Base-by-base conservation (phyloP, 225 moss, liverwort and hornwort species). In the Pseudoscleropodium purum region DNA sequence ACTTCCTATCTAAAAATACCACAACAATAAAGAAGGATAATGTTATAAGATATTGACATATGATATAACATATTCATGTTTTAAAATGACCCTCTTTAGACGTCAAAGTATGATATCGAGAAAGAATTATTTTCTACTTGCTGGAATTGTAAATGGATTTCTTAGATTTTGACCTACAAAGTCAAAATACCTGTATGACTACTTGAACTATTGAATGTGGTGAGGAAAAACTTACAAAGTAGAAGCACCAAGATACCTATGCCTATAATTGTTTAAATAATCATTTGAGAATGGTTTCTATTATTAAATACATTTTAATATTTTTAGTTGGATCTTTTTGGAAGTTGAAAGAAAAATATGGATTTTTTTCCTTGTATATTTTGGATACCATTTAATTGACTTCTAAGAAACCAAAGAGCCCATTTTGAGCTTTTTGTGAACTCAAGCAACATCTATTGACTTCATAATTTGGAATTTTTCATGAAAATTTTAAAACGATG, bases 151-250 rank as follows among this genome's bases (percentile, higher is more conserved):
- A 9, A 72, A 41, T 26, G 3, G 3, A 26, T 41, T 41, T 70
- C 1, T 8, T 15, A 26, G 15, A 9, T 41, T 41, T 41, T 72
- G 8, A 25, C 15, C 72, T 8, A 15, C 9, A 41, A 41, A 72
- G 15, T 26, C 26, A 72, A 41, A 26, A 26, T 41, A 72, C 15
- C 8, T 41, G 8, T 26, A 26, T 41, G 3, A 41, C 15, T 72
- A 39, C 41, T 72, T 14, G 15, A 41, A 26, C 15, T 26, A 72
- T 41, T 41, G 9, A 41, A 9, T 15, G 14, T 39, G 3, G 39
- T 39, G 13, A 39, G 0, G 4, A 70, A 15, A 70, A 70, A 2
- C 14, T 70, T 70, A 39, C 0, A n/a, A 0, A n/a, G 1, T n/a
- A n/a, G 13, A 69, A 69, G 13, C 2, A 24, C 24, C 8, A 69